Evolutionary conservation across 495 filamentous ascomycete genomes (phyloP).

Genomic region (Lophiostoma macrostomum): DNA sequence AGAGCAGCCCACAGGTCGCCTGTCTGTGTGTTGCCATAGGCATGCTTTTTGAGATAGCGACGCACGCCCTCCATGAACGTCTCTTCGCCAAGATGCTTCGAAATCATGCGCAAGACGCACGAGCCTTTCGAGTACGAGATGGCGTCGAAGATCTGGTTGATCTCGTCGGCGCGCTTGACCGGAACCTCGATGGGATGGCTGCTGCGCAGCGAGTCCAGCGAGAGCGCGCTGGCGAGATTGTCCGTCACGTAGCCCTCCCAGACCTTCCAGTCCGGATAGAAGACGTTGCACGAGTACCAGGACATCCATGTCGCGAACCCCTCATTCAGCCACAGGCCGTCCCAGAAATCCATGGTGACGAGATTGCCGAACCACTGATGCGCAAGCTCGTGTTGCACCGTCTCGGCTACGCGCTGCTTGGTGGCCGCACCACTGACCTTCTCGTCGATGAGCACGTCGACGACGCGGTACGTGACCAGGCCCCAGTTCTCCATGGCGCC

Average conservation of each 20-base stretch:
- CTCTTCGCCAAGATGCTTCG: slow-evolving; percentile 89
- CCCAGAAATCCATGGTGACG: slow-evolving; percentile 99
- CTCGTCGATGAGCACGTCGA: slow-evolving; percentile 89
- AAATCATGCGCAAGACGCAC: slow-evolving; percentile 95
- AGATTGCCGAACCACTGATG: slow-evolving; percentile 99
- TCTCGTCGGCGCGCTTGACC: slow-evolving; percentile 89
- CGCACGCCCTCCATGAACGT: slow-evolving; percentile 90
- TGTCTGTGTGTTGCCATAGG: slow-evolving; percentile 81
- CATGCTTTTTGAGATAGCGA: slow-evolving; percentile 90
- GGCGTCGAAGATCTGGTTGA: slow-evolving; percentile 98
- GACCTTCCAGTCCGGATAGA: slow-evolving; percentile 99
- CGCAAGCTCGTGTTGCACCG: slow-evolving; percentile 93
- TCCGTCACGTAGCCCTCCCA: slow-evolving; percentile 94
- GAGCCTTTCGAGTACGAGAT: slow-evolving; percentile 98
- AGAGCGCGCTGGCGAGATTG: slow-evolving; percentile 81
- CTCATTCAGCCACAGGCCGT: slow-evolving; percentile 97
- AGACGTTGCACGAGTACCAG: slow-evolving; percentile 73
- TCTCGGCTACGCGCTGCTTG: slow-evolving; percentile 89
- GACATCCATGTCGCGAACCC: slow-evolving; percentile 90
- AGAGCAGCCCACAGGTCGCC: slow-evolving; percentile 89
- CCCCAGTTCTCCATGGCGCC: slow-evolving; percentile 99
- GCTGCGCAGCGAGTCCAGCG: slow-evolving; percentile 85
- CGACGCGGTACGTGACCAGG: slow-evolving; percentile 88
- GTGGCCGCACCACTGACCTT: slow-evolving; percentile 86
- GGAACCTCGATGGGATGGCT: slow-evolving; percentile 97